A percentile compares a stretch with the other conserved stretches of the same genome.
These are phyloP conservation scores for Reutealis trisperma DNA, from an alignment of 345 rosid genomes.

Conservation along the genomic window DNA sequence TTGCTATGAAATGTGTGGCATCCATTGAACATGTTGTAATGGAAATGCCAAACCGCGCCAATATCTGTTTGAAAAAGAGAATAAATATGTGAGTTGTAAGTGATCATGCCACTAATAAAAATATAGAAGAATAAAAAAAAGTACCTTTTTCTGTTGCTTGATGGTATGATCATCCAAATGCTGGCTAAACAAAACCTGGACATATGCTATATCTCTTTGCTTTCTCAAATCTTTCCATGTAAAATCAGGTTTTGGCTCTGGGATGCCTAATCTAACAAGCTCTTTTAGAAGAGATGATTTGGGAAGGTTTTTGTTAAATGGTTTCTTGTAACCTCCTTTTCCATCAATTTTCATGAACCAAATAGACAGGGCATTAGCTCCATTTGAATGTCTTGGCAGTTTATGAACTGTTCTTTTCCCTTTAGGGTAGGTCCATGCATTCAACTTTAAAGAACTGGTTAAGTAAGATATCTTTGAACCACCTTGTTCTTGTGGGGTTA, in stretches of 20 bases:
- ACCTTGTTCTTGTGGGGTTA: conserved; percentile 26
- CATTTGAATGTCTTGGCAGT: conserved; percentile 23
- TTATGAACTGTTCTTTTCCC: conserved; percentile 52
- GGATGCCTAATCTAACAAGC: conserved; percentile 45
- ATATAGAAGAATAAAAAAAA: background rate
- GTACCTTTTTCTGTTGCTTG: conserved; percentile 75
- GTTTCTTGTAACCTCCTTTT: conserved; percentile 29
- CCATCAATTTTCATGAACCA: background rate
- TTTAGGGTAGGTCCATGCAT: conserved; percentile 48
- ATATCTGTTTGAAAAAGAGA: conserved; percentile 45
- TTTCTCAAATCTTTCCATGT: conserved; percentile 52
- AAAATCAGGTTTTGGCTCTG: conserved; percentile 31
- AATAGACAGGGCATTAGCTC: background rate
- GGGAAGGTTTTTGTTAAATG: conserved; percentile 37
- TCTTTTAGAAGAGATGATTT: conserved; percentile 51
- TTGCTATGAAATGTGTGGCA: conserved; percentile 77
- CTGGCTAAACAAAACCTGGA: conserved; percentile 67
- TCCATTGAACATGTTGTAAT: conserved; percentile 51
- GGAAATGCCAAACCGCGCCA: conserved; percentile 56
- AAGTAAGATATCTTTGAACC: conserved; percentile 19
- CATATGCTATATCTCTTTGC: conserved; percentile 42
- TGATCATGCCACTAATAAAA: conserved; percentile 5
- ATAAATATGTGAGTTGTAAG: background rate
- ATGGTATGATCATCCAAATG: conserved; percentile 55
- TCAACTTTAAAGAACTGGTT: conserved; percentile 31